These are phyloP conservation scores for Mycena haematopus DNA, from an alignment of 768 basidiomycete genomes.

Conservation along the genomic window DNA sequence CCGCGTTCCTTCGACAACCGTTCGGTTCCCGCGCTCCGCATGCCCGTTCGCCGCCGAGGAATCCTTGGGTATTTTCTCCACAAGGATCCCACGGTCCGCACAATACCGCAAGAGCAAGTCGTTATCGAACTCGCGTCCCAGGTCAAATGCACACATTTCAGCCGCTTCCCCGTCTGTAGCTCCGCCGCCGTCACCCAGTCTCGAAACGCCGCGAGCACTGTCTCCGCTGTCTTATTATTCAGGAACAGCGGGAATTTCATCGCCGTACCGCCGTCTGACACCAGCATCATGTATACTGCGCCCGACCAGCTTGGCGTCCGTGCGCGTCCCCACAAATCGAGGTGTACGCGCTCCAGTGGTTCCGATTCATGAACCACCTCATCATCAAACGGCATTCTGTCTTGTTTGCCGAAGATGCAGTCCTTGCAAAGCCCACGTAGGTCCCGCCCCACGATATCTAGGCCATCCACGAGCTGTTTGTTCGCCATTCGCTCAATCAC, in stretches of 20 bases:
- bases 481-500: too few species aligned
- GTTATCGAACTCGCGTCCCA: neutral
- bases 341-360: neutral
- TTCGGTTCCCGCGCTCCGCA: neutral
- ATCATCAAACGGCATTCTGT: neutral
- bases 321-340: neutral
- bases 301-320: neutral
- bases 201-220: neutral
- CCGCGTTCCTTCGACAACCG: neutral
- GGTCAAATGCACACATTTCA: neutral
- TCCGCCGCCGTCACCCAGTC: neutral
- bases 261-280: neutral
- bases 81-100: neutral
- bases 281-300: neutral
- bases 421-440: neutral
- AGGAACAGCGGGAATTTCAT: neutral
- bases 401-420: neutral
- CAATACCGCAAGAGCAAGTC: neutral
- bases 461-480: too few species aligned
- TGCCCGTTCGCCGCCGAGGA: conserved; percentile 1
- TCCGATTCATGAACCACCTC: neutral
- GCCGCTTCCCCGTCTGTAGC: neutral
- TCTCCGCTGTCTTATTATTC: neutral
- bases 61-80: neutral
- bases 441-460: conserved; percentile 17